Conservation (phyloP, 306 rosid genomes). For the Clitoria ternatea region DNA sequence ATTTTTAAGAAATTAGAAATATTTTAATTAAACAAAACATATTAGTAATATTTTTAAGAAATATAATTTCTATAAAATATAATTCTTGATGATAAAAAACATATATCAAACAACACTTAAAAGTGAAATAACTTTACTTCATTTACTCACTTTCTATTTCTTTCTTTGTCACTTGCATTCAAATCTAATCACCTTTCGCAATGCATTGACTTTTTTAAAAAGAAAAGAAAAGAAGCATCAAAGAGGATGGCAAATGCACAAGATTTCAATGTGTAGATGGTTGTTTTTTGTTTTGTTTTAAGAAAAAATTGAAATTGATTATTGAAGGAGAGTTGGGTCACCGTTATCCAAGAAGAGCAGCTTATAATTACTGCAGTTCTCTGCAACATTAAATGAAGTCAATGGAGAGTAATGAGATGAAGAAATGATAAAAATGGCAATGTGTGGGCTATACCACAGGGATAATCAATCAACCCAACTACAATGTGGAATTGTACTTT, state of each 20-base stretch:
- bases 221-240: background rate
- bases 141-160: background rate
- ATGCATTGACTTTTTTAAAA: background rate
- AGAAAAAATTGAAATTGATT: background rate
- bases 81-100: too few relatives aligned
- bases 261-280: background rate
- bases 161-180: background rate
- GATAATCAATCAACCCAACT: conserved; percentile 21
- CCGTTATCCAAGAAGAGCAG: background rate
- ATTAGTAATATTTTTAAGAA: too few relatives aligned
- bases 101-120: too few relatives aligned
- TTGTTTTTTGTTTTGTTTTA: background rate
- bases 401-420: conserved; percentile 26
- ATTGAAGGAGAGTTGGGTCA: background rate
- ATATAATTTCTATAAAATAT: too few relatives aligned
- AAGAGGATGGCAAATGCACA: background rate
- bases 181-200: background rate
- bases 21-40: too few relatives aligned
- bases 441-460: conserved; percentile 34
- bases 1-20: too few relatives aligned
- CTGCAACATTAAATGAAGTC: conserved; percentile 43
- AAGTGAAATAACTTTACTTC: too few relatives aligned
- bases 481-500: conserved; percentile 23
- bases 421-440: conserved; percentile 16
- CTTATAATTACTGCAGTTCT: conserved; percentile 12